phyloP scores from a whole-genome alignment of 2,329 filamentous ascomycete species.

The Chaetothyriales sp. region DNA sequence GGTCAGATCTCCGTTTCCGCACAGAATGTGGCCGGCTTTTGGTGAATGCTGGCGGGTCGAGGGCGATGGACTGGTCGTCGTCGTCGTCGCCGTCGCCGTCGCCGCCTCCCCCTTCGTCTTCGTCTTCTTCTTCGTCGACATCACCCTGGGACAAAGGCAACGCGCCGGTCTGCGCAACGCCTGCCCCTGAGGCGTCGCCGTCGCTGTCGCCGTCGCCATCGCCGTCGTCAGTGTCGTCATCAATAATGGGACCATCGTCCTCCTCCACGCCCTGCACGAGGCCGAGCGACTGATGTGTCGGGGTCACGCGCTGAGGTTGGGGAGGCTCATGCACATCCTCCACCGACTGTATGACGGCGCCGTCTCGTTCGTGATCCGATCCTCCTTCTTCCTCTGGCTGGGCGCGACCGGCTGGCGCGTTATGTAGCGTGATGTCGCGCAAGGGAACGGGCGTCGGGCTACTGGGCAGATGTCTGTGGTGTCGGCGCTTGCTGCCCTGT shows the following conservation, averaged over 20 bases:
- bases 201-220: slow-evolving; percentile 8
- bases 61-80: slow-evolving; percentile 7
- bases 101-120: slow-evolving; percentile 9
- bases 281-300: neutral
- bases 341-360: slow-evolving; percentile 2
- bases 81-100: slow-evolving; percentile 10
- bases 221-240: slow-evolving; percentile 7
- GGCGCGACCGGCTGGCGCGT: neutral
- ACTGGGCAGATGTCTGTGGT: neutral
- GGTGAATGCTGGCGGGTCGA: slow-evolving; percentile 3
- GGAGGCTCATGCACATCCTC: neutral
- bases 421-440: slow-evolving; percentile 6
- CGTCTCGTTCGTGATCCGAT: neutral
- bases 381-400: neutral
- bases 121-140: neutral
- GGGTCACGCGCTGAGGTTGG: neutral
- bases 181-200: slow-evolving; percentile 9
- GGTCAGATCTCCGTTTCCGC: slow-evolving; percentile 9
- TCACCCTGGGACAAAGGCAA: neutral
- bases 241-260: slow-evolving; percentile 1
- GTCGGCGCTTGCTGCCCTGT: neutral
- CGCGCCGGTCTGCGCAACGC: slow-evolving; percentile 16
- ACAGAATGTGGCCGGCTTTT: neutral
- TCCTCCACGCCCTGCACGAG: neutral
- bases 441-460: slow-evolving; percentile 10